phyloP scores from a whole-genome alignment of 2,329 filamentous ascomycete genomes.

The Aureobasidium sp. region DNA sequence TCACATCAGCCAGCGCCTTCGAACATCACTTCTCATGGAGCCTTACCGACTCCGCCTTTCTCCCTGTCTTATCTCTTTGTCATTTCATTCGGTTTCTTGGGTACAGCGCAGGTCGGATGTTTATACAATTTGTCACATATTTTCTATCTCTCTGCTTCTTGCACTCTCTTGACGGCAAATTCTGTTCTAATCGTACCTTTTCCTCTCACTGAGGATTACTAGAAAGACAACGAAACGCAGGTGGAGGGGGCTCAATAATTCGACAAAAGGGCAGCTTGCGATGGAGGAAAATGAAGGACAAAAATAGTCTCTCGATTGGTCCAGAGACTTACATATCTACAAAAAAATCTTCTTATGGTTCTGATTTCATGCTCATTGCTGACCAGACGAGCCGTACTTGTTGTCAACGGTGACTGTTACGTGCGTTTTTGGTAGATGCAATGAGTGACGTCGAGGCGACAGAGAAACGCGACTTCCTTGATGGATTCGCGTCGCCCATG shows the following conservation, averaged over 20 bases:
- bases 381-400: background rate
- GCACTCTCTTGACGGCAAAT: background rate
- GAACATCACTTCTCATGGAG: background rate
- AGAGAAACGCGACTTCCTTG: conserved; percentile 9
- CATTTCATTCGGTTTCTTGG: background rate
- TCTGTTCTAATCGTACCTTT: background rate
- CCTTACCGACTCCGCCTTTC: background rate
- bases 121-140: conserved; percentile 3
- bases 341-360: background rate
- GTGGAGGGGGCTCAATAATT: background rate
- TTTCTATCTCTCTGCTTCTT: background rate
- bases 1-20: conserved; percentile 2
- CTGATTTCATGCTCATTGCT: background rate
- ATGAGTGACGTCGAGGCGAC: background rate
- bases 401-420: background rate
- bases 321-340: background rate
- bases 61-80: background rate
- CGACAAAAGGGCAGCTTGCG: background rate
- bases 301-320: background rate
- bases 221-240: background rate
- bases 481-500: conserved; percentile 3
- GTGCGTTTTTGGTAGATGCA: background rate
- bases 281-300: background rate
- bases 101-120: conserved; percentile 5
- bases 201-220: background rate